These are phyloP conservation scores for Lentithecium fluviatile DNA, from an alignment of 495 filamentous ascomycete genomes.

Conservation along the genomic window DNA sequence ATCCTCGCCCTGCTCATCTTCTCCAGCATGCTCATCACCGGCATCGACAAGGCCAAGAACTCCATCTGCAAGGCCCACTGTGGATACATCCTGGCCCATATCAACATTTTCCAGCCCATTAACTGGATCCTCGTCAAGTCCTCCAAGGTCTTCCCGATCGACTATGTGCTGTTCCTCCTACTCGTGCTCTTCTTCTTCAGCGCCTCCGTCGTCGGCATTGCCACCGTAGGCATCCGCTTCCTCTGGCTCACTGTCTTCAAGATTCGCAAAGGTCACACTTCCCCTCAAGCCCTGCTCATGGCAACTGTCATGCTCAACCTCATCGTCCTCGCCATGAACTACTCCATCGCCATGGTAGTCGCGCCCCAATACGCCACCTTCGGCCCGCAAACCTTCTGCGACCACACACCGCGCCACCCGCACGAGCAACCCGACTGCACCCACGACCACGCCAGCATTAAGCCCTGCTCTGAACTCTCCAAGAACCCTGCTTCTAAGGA, in stretches of 20 bases:
- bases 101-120: constrained; percentile 90
- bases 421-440: constrained; percentile 73
- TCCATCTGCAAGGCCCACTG: constrained; percentile 87
- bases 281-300: constrained; percentile 88
- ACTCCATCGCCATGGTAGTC: constrained; percentile 83
- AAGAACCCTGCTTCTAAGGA: constrained; percentile 60
- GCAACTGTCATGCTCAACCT: constrained; percentile 87
- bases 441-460: constrained; percentile 67
- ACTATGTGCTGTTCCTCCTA: constrained; percentile 83
- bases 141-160: constrained; percentile 81
- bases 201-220: constrained; percentile 80
- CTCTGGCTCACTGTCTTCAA: constrained; percentile 90
- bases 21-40: constrained; percentile 90
- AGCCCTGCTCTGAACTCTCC: constrained; percentile 74
- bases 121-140: constrained; percentile 87
- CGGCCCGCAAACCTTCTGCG: constrained; percentile 92
- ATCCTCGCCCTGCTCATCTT: constrained; percentile 70
- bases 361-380: constrained; percentile 94
- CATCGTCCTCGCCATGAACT: constrained; percentile 86
- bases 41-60: constrained; percentile 94
- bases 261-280: constrained; percentile 82
- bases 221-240: constrained; percentile 87
- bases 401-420: constrained; percentile 55
- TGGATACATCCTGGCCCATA: constrained; percentile 88
- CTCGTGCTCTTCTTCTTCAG: constrained; percentile 83